Evolutionary conservation across 2,329 filamentous ascomycete species (phyloP), one percentile per base, ranked within the genome.

Genomic region (Phoma herbarum): DNA sequence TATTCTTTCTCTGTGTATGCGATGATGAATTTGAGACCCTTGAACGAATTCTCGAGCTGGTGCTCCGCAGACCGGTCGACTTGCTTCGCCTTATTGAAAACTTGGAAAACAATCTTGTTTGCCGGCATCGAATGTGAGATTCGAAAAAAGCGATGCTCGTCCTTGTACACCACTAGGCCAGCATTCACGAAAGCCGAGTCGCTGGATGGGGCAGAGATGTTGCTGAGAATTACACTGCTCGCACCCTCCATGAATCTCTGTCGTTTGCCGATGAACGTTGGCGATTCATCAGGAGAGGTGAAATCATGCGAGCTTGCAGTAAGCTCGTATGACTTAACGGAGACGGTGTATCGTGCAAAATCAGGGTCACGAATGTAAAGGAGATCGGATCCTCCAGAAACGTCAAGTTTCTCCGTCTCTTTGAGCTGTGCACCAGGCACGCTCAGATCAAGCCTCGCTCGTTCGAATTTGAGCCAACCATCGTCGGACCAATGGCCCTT

Each of bases 101-200:
- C 41, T 29, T 62, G 43, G 25, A 66, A 44, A 2, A 49, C 20
- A 11, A 49, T 16, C 3, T 28, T 41, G 16, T 61, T 2, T 3
- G 44, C 18, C 2, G 23, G 23, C 2, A 14, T 18, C 9, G 45
- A 22, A n/a, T 49, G 44, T 1, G 39, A 61, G n/a, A 67, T 48
- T 0, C 52, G 53, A 11, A 66, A 18, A 37, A 60, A 65, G n/a
- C 63, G 62, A 26, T 65, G 56, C 31, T 68, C 64, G 37, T 68
- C 64, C 55, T 66, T 66, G 56, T 61, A 68, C 4, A 65, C 37
- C 2, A 52, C 57, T 4, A 65, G 14, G 14, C 64, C 63, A 28
- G 58, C 51, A 4, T 35, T 9, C 9, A 49, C 14, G 25, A n/a
- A 18, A 3, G 37, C 20, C 7, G 37, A 23, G 4, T 16, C 10